Evolutionary conservation across 106 monocot species (phyloP), one percentile per base, ranked within the genome.

Genomic region (Acorus gramineus): DNA sequence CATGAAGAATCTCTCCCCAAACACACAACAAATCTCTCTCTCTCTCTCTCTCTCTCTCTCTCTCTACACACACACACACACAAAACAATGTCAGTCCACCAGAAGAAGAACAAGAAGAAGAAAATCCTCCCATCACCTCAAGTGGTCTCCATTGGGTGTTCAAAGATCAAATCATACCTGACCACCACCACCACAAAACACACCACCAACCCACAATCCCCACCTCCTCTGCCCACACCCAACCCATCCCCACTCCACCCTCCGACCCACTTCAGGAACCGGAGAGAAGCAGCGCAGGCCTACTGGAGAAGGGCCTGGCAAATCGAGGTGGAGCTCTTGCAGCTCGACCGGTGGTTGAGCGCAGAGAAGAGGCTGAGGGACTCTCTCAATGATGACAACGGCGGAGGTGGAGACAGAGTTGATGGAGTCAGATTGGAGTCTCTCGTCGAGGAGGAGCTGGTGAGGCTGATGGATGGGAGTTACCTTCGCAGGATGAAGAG

Each of bases 311-410:
- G 28, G 28, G 28, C 28, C 28, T 28, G 28, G 28, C 28, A 28
- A 28, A 0, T 28, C 28, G 28, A 59, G 44, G 46, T 58, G 10
- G 71, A 77, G 45, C 46, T 77, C 44, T 12, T 47, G 53, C 49
- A 58, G 49, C 71, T 77, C 2, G 61, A 66, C 44, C 45, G 44
- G 67, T 46, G 61, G 58, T 7, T 79, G 5, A 52, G 47, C 46
- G 10, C 3, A 5, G 13, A 28, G 28, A 65, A 5, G 8, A 10
- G 45, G 10, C n/a, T 10, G 7, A 62, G 4, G 28, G 28, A 28
- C 28, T 28, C 0, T 28, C 28, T 28, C 28, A 1, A 28, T 28
- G 28, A 1, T 28, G 28, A 28, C 28, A 1, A 1, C 1, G 28
- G 28, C 28, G 28, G 28, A 1, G 28, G 28, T 28, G 28, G 28